Percentiles rank a stretch among this genome's conserved stretches.
phyloP scores from a whole-genome alignment of 2,329 filamentous ascomycete genomes.

The Orbilia oligospora region DNA sequence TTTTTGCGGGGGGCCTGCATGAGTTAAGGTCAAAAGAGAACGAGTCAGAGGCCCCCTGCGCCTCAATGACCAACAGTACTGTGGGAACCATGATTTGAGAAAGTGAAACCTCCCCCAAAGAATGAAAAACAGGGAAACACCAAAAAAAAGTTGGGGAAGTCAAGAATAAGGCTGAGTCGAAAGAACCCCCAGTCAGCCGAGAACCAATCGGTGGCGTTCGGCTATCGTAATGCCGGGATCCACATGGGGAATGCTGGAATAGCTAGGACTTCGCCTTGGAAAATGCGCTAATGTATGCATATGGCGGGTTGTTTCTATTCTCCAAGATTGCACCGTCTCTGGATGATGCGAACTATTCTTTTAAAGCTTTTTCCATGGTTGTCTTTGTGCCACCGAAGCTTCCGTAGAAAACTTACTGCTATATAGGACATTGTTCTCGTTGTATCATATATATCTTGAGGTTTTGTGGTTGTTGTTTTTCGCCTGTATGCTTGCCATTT shows the following conservation, averaged over 20 bases:
- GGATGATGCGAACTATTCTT: no score
- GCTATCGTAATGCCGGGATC: constrained; percentile 3
- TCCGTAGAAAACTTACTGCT: no score
- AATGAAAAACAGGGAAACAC: neutral
- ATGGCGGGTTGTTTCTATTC: neutral
- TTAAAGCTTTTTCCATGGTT: no score
- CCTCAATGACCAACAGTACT: constrained; percentile 29
- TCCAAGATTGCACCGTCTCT: no score
- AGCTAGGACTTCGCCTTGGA: constrained; percentile 16
- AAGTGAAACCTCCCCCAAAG: constrained; percentile 12
- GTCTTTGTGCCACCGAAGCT: no score
- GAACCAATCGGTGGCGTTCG: constrained; percentile 21
- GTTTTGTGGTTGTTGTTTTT: no score
- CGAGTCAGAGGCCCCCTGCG: constrained; percentile 21
- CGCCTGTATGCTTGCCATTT: no score
- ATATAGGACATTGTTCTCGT: no score
- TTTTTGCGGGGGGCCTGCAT: neutral
- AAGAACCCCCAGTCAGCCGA: neutral
- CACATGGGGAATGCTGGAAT: no score
- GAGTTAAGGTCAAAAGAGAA: neutral
- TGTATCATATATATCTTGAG: no score
- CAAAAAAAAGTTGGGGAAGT: constrained; percentile 3
- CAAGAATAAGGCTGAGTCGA: constrained; percentile 36
- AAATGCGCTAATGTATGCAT: constrained; percentile 21
- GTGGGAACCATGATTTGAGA: no score